phyloP scores from a whole-genome alignment of 805 yeast genomes.

The Alloascoidea hylecoeti region DNA sequence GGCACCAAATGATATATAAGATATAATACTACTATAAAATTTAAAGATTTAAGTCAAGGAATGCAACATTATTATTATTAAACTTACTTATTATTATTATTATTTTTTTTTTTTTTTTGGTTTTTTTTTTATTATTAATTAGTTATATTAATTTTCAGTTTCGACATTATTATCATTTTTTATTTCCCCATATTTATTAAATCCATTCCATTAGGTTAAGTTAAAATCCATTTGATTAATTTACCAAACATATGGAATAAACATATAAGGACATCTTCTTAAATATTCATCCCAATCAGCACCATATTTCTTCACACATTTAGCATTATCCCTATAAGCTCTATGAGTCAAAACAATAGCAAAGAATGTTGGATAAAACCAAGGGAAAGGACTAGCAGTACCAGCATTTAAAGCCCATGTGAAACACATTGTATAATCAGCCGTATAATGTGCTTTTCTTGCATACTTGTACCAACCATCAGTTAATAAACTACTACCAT shows the following conservation, averaged over 20 bases:
- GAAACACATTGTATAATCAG: slow-evolving; percentile 77
- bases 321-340: slow-evolving; percentile 73
- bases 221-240: no score
- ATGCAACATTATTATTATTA: no score
- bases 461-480: slow-evolving; percentile 95
- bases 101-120: no score
- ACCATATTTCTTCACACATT: slow-evolving; percentile 82
- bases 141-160: no score
- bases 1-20: no score
- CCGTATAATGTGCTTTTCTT: slow-evolving; percentile 90
- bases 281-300: slow-evolving; percentile 84
- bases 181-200: no score
- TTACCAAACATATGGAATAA: slow-evolving; percentile 76
- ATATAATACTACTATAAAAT: no score
- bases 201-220: no score
- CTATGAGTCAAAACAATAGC: slow-evolving; percentile 79
- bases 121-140: no score
- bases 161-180: no score
- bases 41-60: no score
- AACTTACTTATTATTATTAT: no score
- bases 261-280: slow-evolving; percentile 80
- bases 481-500: slow-evolving; percentile 72
- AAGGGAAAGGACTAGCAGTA: slow-evolving; percentile 75
- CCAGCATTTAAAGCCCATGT: slow-evolving; percentile 94
- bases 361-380: slow-evolving; percentile 93